phyloP scores from a whole-genome alignment of 257 asterid genomes.

The Ajuga chamaepitys region DNA sequence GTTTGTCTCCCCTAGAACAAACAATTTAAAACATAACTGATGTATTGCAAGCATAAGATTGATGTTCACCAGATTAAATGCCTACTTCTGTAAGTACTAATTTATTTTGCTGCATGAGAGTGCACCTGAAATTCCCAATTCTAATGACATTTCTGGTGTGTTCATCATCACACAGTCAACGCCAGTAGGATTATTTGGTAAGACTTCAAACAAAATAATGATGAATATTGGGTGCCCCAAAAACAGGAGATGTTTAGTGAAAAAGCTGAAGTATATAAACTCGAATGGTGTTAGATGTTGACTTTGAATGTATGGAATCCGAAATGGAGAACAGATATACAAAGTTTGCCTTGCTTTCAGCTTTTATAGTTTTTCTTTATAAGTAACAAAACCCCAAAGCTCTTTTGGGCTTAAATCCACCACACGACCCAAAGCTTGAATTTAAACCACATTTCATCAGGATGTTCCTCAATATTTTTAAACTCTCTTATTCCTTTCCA shows the following conservation, averaged over 20 bases:
- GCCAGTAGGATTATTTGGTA: neutral
- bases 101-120: neutral
- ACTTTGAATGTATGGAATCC: neutral
- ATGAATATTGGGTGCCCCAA: neutral
- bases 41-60: neutral
- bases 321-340: neutral
- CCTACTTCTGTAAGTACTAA: conserved; percentile 2
- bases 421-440: no score
- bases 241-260: neutral
- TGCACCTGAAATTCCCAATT: neutral
- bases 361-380: neutral
- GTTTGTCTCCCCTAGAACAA: neutral
- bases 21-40: neutral
- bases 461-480: no score
- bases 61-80: conserved; percentile 3
- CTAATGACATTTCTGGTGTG: neutral
- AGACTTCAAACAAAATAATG: neutral
- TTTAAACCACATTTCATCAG: no score
- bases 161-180: neutral
- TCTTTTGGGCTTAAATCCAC: no score
- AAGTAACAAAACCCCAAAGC: no score
- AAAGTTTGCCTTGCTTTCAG: neutral
- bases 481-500: no score
- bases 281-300: neutral
- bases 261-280: neutral